Base-by-base conservation (phyloP, 495 filamentous ascomycete species). In the Parachaetomium inaequale region DNA sequence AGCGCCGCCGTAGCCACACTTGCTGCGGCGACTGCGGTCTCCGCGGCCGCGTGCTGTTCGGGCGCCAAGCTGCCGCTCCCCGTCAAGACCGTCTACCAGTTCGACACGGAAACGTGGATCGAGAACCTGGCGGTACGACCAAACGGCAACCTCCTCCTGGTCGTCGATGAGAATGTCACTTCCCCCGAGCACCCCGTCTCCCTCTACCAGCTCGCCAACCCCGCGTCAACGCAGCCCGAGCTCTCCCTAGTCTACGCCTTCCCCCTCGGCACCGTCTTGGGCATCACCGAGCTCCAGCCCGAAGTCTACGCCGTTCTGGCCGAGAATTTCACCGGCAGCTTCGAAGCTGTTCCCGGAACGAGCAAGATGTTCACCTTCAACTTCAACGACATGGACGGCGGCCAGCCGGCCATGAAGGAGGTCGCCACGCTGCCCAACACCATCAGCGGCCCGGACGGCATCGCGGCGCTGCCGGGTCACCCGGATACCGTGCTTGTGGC, bases 31-130 rank as follows among this genome's bases (percentile, higher is more conserved):
- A 15, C 21, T 7, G 43, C 43, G 43, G 4, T 15, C 19, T 47
- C 7, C 43, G 10, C 43, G 43, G 43, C 43, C 43, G 2, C n/a
- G 21, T 25, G 43, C 43, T 23, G 43, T 25, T 21, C 43, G 4
- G 19, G 43, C n/a, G 21, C 43, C n/a, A 12, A 21, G 7, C 43
- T 47, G 43, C 43, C 43, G 19, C 43, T 47, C 3, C 43, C 43
- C 43, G 43, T 25, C 43, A 47, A 15, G 43, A 47, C n/a, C n/a
- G 43, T 47, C n/a, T 47, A 47, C 43, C 43, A 47, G 43, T 47
- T 47, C 43, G 21, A 21, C 43, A 4, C 43, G 17, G 43, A 47
- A 15, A 47, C 43, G 4, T 47, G 43, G 43, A 47, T 47, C 19
- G 43, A 47, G 21, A 47, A 47, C 43, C 43, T 47, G 17, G 43